Evolutionary conservation across 192 early-diverging fungal species (phyloP).

Genomic region (Spinellus fusiger): DNA sequence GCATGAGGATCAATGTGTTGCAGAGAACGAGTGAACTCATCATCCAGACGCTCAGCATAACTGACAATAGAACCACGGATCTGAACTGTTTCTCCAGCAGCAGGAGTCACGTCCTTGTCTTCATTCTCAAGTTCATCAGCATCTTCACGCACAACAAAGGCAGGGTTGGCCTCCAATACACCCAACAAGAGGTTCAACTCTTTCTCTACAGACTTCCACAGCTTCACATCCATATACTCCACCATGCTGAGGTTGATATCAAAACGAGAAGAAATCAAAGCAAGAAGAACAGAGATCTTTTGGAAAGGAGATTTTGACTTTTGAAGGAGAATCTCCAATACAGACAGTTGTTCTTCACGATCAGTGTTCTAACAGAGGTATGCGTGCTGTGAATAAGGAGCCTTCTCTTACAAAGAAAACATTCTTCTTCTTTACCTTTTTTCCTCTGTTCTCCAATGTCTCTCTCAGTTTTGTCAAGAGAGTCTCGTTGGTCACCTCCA

Average conservation of each 20-base stretch:
- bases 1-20: conserved; percentile 97
- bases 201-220: conserved; percentile 73
- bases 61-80: conserved; percentile 83
- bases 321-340: conserved; percentile 58
- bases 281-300: conserved; percentile 77
- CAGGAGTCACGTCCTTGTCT: conserved; percentile 50
- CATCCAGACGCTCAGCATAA: conserved; percentile 90
- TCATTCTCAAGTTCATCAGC: conserved; percentile 61
- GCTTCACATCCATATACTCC: conserved; percentile 67
- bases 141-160: conserved; percentile 65
- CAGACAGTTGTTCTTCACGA: conserved; percentile 66
- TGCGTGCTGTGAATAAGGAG: too few relatives aligned
- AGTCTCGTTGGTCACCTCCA: conserved; percentile 57
- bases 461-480: conserved; percentile 81
- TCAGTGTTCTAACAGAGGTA: conserved; percentile 82
- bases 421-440: conserved; percentile 58
- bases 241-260: conserved; percentile 63
- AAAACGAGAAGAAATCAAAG: conserved; percentile 83
- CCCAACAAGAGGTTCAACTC: conserved; percentile 75
- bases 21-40: conserved; percentile 94
- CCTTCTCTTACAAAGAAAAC: too few relatives aligned
- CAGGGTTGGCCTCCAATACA: conserved; percentile 69
- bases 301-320: conserved; percentile 68
- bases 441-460: conserved; percentile 80
- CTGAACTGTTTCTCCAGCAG: conserved; percentile 45